Percentiles rank a stretch among this genome's conserved stretches.
phyloP scores from a whole-genome alignment of 345 rosid species.

The Boechera stricta region DNA sequence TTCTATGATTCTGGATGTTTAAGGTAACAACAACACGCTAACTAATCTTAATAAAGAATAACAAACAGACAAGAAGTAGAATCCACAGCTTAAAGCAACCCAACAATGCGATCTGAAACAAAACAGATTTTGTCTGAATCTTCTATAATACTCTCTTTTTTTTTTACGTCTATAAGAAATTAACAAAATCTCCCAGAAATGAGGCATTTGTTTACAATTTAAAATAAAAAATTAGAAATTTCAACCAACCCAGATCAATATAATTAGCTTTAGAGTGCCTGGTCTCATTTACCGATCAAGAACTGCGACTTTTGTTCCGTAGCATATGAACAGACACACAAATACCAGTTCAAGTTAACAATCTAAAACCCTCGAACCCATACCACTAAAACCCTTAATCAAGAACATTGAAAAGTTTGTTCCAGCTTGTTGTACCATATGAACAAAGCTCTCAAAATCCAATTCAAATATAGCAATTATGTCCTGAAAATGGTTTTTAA shows the following conservation, averaged over 20 bases:
- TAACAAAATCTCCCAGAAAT: conserved; percentile 34
- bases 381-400: conserved; percentile 7
- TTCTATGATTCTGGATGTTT: conserved; percentile 24
- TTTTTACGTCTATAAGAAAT: neutral
- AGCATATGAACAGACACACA: conserved; percentile 13
- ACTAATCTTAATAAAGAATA: conserved; percentile 29
- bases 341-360: neutral
- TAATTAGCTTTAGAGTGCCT: neutral
- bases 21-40: conserved; percentile 42
- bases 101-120: conserved; percentile 26
- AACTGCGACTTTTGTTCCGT: conserved; percentile 2
- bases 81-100: conserved; percentile 47
- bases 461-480: conserved; percentile 10
- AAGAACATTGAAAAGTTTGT: conserved; percentile 24
- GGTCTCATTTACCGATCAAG: neutral
- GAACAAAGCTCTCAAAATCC: conserved; percentile 12
- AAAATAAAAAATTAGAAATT: neutral
- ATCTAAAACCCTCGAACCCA: conserved; percentile 27
- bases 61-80: conserved; percentile 43
- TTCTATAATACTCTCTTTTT: conserved; percentile 40
- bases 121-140: conserved; percentile 52
- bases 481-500: neutral
- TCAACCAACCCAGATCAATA: conserved; percentile 5
- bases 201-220: neutral
- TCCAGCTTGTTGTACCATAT: conserved; percentile 7